phyloP scores from a whole-genome alignment of 352 stramenopile genomes.

The Pythium vanterpoolii region DNA sequence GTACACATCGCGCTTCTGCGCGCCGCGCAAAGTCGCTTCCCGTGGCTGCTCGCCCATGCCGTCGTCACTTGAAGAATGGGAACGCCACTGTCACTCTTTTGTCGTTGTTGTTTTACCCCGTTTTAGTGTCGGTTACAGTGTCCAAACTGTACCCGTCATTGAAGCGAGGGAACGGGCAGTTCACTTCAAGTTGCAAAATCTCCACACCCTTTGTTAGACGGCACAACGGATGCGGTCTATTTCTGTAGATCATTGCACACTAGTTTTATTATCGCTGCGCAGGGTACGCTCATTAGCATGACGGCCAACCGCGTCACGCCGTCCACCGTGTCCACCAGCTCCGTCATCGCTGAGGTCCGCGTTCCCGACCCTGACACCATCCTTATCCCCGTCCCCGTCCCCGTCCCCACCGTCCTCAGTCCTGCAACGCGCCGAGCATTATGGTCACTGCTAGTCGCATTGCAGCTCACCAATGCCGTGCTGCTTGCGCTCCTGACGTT shows the following conservation, averaged over 20 bases:
- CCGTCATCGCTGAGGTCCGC: too few relatives aligned
- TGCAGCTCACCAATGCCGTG: conserved; percentile 3
- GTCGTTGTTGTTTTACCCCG: neutral
- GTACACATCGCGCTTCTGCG: conserved; percentile 52
- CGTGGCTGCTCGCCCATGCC: conserved; percentile 13
- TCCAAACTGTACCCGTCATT: neutral
- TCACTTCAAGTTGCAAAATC: too few relatives aligned
- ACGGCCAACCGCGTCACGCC: too few relatives aligned
- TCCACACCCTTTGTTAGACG: too few relatives aligned
- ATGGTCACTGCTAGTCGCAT: conserved; percentile 2
- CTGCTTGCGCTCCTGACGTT: neutral
- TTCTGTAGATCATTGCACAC: too few relatives aligned
- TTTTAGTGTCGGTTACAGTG: conserved; percentile 1
- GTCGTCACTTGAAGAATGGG: neutral
- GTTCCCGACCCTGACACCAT: too few relatives aligned
- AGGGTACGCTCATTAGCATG: too few relatives aligned
- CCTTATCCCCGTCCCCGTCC: neutral
- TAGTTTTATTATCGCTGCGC: too few relatives aligned
- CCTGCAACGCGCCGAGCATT: neutral
- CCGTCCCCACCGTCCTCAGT: neutral
- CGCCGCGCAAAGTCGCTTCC: conserved; percentile 12
- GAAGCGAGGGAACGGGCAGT: too few relatives aligned
- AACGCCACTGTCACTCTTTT: too few relatives aligned
- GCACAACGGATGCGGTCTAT: too few relatives aligned
- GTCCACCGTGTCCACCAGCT: too few relatives aligned